Percentiles rank a stretch among this genome's conserved stretches.
Evolutionary conservation across 805 yeast species (phyloP).

Genomic region (Metschnikowia sp.): DNA sequence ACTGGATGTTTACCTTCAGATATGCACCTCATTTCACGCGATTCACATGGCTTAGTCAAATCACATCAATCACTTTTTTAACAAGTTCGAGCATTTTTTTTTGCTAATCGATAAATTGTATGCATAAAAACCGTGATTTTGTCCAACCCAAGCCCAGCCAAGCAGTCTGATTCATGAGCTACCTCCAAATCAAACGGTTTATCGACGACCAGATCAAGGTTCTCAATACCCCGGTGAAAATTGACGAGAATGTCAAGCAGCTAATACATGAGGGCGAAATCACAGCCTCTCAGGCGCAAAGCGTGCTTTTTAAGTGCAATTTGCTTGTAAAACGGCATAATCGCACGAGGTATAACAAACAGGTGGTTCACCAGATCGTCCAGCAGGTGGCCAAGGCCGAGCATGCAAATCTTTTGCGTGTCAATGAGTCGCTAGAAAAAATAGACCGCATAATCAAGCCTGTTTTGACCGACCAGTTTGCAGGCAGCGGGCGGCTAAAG

Average conservation of each 20-base stretch:
- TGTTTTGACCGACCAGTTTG: slow-evolving; percentile 25
- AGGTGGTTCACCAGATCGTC: slow-evolving; percentile 34
- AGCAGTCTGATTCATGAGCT: slow-evolving; percentile 15
- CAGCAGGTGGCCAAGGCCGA: slow-evolving; percentile 36
- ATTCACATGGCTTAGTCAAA: too few relatives aligned
- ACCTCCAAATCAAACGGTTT: slow-evolving; percentile 30
- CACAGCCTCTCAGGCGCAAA: slow-evolving; percentile 14
- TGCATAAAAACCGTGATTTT: too few relatives aligned
- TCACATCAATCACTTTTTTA: too few relatives aligned
- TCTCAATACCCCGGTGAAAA: slow-evolving; percentile 26
- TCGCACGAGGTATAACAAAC: slow-evolving; percentile 24
- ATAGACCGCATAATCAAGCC: slow-evolving; percentile 24
- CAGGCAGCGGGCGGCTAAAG: slow-evolving; percentile 11
- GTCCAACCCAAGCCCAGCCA: too few relatives aligned
- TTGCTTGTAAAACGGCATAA: slow-evolving; percentile 26
- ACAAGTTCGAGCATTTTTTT: too few relatives aligned
- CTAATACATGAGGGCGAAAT: slow-evolving; percentile 12
- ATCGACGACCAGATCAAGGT: slow-evolving; percentile 30
- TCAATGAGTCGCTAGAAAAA: slow-evolving; percentile 26
- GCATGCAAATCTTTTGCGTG: slow-evolving; percentile 23
- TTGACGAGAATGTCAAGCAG: slow-evolving; percentile 17
- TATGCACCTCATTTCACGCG: too few relatives aligned
- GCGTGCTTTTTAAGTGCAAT: slow-evolving; percentile 24
- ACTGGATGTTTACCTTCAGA: too few relatives aligned
- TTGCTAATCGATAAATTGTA: too few relatives aligned